Evolutionary conservation across 2,329 filamentous ascomycete species (phyloP), one percentile per base, ranked within the genome.

Genomic region (Curvularia lunata): DNA sequence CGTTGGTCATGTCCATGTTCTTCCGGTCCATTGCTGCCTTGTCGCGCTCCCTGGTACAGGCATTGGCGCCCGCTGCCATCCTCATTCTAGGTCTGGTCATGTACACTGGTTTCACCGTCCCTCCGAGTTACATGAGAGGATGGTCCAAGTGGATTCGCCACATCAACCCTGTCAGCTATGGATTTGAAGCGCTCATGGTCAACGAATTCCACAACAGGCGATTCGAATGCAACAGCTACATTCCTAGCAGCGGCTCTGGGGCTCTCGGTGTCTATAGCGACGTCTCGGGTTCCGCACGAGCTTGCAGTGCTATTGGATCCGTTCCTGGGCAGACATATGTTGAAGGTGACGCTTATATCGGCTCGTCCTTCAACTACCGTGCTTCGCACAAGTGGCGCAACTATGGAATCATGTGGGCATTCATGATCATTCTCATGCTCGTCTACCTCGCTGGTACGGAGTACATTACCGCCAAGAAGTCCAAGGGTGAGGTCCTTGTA

Each of bases 61-160:
- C 85, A 38, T 75, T 86, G 74, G 83, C 84, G 3, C 84, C 84
- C 1, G 80, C 84, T 4, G 81, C 82, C 13, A 76, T 86, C 38
- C 75, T 86, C 54, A 89, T 91, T 63, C 78, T 91, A 48, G 85
- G 83, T 59, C 83, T 91, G 32, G 83, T 91, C 75, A 88, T 83
- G 65, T 84, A 83, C 74, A 91, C 89, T 18, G 90, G 88, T 59
- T 91, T 92, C 72, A 77, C 79, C 1, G 81, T 85, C 52, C 82
- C 83, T 7, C 76, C 75, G 0, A 72, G 63, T 21, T 83, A 94
- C 77, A 95, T 92, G 89, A 83, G 89, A 6, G 85, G 81, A 1
- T 96, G 91, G 91, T 90, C 89, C 67, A 84, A 87, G 59, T 96
- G 92, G 92, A 86, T 96, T 61, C 90, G 89, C 72, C 94, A 91